Base-by-base conservation (phyloP, 495 filamentous ascomycete genomes). In the Talaromyces trachyspermus region DNA sequence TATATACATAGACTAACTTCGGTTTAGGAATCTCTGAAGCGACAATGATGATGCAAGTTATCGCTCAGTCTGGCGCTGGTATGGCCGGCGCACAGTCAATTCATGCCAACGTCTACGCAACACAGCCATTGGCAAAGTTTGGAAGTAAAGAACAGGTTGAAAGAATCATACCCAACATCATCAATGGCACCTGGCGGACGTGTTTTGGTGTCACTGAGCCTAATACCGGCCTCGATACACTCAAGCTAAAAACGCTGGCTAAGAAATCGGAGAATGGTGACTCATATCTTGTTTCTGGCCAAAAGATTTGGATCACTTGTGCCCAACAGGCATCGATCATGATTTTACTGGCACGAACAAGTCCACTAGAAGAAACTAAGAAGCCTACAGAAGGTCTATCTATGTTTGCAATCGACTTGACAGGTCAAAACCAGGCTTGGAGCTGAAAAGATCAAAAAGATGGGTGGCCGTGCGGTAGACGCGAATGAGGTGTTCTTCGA, bases 301-400 rank as follows among this genome's bases (percentile, higher is more conserved):
- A 88, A 58, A 89, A 89, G 69, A 88, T 88, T 50, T 88, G 85
- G 86, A 89, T 89, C 32, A 83, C 85, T 2, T 86, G 76, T 46
- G 86, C 86, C 3, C 84, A 89, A 58, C 81, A 88, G 5, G 85
- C 85, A 1, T 67, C 69, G 4, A 85, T 84, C 54, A 89, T 89
- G 85, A 79, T 89, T 5, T 68, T 89, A 2, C 71, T 92, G 0
- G 86, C 86, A 9, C 77, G 86, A 9, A 89, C 86, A 0, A 84
- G 80, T 3, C 77, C 84, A 0, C 58, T 81, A 1, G 78, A 86
- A 46, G 73, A 84, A 46, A 76, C 83, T 0, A 65, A 70, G 46
- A 86, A 82, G 60, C 68, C 79, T 2, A 81, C 74, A 18, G 77
- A 90, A 54, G 85, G 83, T 0, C 68, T 89, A 0, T 87, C 81